These are phyloP conservation scores for Collybia nuda DNA, from an alignment of 768 basidiomycete species.

Conservation along the genomic window DNA sequence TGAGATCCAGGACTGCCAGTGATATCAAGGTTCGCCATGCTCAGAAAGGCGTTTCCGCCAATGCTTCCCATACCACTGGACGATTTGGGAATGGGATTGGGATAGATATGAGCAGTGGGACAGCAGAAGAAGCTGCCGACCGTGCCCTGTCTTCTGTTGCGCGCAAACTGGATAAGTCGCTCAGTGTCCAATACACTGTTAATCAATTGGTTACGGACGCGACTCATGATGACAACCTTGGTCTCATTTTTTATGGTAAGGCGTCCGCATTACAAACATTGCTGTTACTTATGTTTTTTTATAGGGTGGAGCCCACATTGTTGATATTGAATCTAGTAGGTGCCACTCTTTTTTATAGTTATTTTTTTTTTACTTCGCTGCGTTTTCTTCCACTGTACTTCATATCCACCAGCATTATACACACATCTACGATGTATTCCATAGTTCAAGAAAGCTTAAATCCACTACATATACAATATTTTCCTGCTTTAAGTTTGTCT, in stretches of 20 bases:
- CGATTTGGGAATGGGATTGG: slow-evolving; percentile 44
- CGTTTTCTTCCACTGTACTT: no score
- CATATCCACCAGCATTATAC: not conserved
- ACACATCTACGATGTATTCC: not conserved
- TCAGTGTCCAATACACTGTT: slow-evolving; percentile 92
- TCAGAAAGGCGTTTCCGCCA: slow-evolving; percentile 41
- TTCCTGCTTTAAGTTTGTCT: not conserved
- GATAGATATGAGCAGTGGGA: slow-evolving; percentile 63
- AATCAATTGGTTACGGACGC: slow-evolving; percentile 92
- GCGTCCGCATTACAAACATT: not conserved
- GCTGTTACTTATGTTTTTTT: not conserved
- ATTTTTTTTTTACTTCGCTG: not conserved
- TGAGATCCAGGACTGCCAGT: slow-evolving; percentile 64
- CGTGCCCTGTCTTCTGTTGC: slow-evolving; percentile 80
- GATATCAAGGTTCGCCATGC: slow-evolving; percentile 70
- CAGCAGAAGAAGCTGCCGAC: slow-evolving; percentile 86
- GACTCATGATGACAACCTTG: slow-evolving; percentile 72
- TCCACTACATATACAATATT: not conserved
- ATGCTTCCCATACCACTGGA: slow-evolving; percentile 18
- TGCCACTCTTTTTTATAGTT: not conserved
- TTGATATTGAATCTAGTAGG: slow-evolving; percentile 4
- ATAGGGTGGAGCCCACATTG: slow-evolving; percentile 34
- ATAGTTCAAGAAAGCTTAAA: not conserved
- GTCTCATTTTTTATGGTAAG: slow-evolving; percentile 75
- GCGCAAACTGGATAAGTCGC: slow-evolving; percentile 77